A percentile compares a stretch with the other conserved stretches of the same genome.
phyloP scores from a whole-genome alignment of 1,284 basidiomycete species.

The Erythrobasidium hasegawianum region DNA sequence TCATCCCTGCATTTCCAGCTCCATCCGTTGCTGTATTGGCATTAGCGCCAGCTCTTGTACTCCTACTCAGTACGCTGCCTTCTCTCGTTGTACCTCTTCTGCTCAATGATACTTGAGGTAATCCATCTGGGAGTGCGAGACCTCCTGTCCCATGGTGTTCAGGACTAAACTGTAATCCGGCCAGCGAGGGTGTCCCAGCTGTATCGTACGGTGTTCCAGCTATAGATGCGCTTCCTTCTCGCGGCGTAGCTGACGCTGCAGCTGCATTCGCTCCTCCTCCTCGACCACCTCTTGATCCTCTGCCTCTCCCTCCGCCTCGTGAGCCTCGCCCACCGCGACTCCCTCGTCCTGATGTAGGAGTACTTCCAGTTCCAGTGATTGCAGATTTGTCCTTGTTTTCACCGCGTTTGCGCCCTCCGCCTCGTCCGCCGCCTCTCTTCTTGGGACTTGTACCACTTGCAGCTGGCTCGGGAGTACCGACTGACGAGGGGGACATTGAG shows the following conservation, averaged over 20 bases:
- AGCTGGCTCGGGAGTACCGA: not conserved
- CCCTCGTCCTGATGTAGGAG: not conserved
- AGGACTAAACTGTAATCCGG: too few relatives aligned
- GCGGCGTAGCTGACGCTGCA: too few relatives aligned
- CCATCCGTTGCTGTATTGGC: conserved; percentile 3
- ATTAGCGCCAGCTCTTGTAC: not conserved
- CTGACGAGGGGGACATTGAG: conserved; percentile 25
- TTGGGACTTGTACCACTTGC: not conserved
- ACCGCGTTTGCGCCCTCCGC: too few relatives aligned
- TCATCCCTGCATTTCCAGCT: conserved; percentile 7
- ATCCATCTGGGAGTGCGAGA: too few relatives aligned
- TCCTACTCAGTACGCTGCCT: conserved; percentile 17
- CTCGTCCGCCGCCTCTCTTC: not conserved
- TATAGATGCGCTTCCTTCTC: not conserved
- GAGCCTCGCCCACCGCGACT: not conserved
- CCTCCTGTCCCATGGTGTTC: too few relatives aligned
- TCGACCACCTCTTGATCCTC: not conserved
- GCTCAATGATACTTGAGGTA: not conserved
- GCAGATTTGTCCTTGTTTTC: too few relatives aligned
- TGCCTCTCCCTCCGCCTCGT: not conserved
- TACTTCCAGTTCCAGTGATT: too few relatives aligned
- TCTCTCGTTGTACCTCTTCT: not conserved
- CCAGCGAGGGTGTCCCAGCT: not conserved
- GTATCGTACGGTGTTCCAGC: not conserved
- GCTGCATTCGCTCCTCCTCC: too few relatives aligned